Evolutionary conservation across 305 asterid genomes (phyloP).

Genomic region (Lippia alba): DNA sequence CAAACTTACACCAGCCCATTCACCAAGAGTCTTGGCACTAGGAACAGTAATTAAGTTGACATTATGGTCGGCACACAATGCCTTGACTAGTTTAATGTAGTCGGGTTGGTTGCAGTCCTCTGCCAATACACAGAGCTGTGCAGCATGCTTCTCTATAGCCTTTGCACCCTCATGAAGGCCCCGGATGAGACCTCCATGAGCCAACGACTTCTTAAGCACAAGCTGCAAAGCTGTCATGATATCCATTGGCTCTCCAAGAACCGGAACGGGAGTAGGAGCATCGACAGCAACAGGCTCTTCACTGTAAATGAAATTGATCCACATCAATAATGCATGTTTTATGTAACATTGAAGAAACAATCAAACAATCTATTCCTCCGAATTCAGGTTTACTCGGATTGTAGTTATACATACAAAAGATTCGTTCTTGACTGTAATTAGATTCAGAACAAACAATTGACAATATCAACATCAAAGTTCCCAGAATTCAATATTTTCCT

Average conservation of each 20-base stretch:
- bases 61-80: conserved; percentile 63
- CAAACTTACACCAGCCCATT: conserved; percentile 72
- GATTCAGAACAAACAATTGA: not conserved
- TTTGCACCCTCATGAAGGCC: conserved; percentile 68
- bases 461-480: not conserved
- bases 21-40: conserved; percentile 66
- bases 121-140: conserved; percentile 64
- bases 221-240: conserved; percentile 65
- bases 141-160: conserved; percentile 65
- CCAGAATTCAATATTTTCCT: not conserved
- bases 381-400: too few relatives aligned
- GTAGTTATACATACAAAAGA: not conserved
- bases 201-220: conserved; percentile 57
- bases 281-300: conserved; percentile 57
- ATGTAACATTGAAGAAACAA: too few relatives aligned
- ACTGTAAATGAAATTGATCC: conserved; percentile 35
- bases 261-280: conserved; percentile 44
- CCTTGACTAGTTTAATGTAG: conserved; percentile 60
- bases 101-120: conserved; percentile 71
- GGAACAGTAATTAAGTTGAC: conserved; percentile 62
- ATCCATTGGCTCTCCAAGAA: conserved; percentile 73
- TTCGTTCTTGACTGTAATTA: not conserved
- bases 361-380: too few relatives aligned
- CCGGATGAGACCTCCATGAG: conserved; percentile 59
- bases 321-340: not conserved